Conservation (phyloP, 306 rosid species). For the Dalbergia oliveri region DNA sequence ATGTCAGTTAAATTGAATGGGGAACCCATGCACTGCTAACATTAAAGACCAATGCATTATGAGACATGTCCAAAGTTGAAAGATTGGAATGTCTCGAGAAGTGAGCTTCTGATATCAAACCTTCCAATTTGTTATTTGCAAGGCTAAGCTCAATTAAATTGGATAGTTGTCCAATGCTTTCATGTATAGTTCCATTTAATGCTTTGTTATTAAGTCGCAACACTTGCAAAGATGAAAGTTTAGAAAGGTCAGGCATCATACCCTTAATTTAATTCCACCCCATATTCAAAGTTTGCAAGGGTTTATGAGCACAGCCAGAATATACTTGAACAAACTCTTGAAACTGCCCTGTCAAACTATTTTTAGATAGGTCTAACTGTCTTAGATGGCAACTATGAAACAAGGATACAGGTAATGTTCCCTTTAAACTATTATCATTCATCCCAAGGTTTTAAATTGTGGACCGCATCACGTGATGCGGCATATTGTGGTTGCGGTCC, state of each 20-base stretch:
- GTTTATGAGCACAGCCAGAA: background rate
- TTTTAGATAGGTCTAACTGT: background rate
- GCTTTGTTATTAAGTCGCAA: background rate
- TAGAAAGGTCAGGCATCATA: background rate
- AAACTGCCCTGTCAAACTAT: background rate
- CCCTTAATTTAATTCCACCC: background rate
- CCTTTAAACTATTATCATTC: background rate
- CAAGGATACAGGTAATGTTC: background rate
- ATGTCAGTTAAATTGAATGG: background rate
- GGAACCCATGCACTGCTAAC: background rate
- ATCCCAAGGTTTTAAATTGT: no score
- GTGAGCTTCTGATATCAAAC: background rate
- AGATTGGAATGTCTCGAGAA: background rate
- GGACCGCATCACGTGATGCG: no score
- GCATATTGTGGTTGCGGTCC: no score
- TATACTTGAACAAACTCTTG: background rate
- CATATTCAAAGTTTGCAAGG: background rate
- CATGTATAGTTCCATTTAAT: background rate
- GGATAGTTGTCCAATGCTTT: constrained; percentile 28
- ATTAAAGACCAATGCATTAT: background rate
- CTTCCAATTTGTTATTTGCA: background rate
- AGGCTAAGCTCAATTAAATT: background rate
- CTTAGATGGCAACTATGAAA: background rate
- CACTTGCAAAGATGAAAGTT: background rate
- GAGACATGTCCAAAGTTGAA: background rate